Base-by-base conservation (phyloP, 768 basidiomycete genomes). In the Termitomyces bulborhizus region DNA sequence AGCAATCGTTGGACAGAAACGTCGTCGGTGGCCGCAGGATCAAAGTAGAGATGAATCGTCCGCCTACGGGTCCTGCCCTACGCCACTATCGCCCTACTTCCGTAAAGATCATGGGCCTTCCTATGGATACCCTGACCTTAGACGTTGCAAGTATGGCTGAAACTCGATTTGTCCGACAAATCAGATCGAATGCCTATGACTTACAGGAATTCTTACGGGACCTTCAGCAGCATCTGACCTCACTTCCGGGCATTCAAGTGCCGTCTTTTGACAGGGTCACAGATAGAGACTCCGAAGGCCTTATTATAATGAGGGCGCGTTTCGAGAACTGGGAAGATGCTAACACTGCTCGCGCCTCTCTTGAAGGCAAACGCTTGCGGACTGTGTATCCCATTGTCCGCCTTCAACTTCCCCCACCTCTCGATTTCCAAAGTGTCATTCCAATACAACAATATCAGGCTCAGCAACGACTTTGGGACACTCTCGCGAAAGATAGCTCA, bases 241-340 rank as follows among this genome's bases (percentile, higher is more conserved):
- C 32, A 24, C 54, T 60, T 31, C 60, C 62, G 1, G 55, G 63
- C 46, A 59, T 62, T 4, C 57, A 57, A 12, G 57, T 62, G 27
- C 58, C 43, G 21, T 55, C 56, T 27, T 69, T 76, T n/a, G 70
- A 74, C 6, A 56, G 59, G 1, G 58, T 60, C 26, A 32, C 61
- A 0, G 61, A 64, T 11, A 60, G 57, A 32, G 57, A 56, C n/a
- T 43, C 58, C n/a, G 70, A 71, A 7, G 71, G 73, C 12, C 60
- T 67, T 46, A 56, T 74, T 27, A 62, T 52, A 4, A 68, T 75
- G 0, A 76, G 72, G 46, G 77, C 73, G 6, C 72, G 72, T 26
- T 86, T 85, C 60, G 61, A 71, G 8, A 69, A 73, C 12, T 78
- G 77, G 74, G 79, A 81, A 18, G 71, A 69, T 6, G 80, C 80